Percentiles rank a stretch among this genome's conserved stretches.
These are phyloP conservation scores for Acanthamoeba culbertsoni DNA, from an alignment of 208 protist genomes.

Conservation along the genomic window DNA sequence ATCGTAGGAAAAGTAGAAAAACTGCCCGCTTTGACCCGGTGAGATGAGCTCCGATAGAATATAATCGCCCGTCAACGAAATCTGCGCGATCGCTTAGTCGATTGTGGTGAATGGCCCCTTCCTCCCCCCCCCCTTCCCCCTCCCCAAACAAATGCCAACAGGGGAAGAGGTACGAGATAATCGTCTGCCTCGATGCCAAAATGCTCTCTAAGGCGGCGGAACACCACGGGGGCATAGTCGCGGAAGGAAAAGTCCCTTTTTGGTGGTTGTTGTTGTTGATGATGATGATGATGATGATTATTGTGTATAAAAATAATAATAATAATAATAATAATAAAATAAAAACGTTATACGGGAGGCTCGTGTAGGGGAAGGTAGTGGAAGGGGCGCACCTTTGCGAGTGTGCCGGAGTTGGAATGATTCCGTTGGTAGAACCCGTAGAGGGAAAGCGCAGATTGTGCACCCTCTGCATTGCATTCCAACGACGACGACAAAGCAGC, in stretches of 20 bases:
- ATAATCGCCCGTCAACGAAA: conserved; percentile 31
- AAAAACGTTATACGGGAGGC: not conserved
- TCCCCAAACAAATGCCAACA: too few relatives aligned
- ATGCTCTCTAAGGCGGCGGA: not conserved
- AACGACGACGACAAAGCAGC: not conserved
- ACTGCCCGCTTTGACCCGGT: conserved; percentile 5
- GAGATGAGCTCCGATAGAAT: not conserved
- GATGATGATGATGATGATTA: too few relatives aligned
- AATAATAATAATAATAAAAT: not conserved
- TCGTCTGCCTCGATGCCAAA: conserved; percentile 5
- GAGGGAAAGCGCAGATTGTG: conserved; percentile 11
- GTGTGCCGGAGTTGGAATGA: not conserved
- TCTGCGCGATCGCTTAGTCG: not conserved
- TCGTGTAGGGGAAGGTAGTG: not conserved
- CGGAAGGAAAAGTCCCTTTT: conserved; percentile 13
- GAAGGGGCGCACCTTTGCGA: not conserved
- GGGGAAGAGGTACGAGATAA: not conserved
- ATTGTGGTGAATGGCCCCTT: too few relatives aligned
- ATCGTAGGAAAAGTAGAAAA: conserved; percentile 47
- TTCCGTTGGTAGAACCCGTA: not conserved
- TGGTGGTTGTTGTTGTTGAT: too few relatives aligned
- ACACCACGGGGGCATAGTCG: conserved; percentile 28
- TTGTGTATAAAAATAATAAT: not conserved
- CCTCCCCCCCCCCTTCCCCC: too few relatives aligned
- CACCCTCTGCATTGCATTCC: not conserved